Conservation (phyloP, 345 rosid species). For the Lepidium aucheri region DNA sequence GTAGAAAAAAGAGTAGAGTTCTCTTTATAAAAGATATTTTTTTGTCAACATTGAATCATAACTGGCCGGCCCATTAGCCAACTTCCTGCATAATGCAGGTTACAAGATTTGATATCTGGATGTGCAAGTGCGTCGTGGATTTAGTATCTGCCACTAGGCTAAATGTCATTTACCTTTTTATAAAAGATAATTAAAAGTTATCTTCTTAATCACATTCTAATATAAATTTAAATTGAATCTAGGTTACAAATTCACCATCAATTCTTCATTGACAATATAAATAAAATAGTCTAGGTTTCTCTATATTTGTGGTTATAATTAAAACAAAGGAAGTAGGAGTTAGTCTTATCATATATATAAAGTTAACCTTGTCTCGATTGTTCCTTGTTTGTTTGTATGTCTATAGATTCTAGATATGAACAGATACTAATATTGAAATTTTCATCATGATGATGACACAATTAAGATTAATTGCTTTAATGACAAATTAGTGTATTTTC, state of each 20-base stretch:
- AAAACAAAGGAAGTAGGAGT: slow-evolving; percentile 1
- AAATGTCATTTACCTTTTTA: too few relatives aligned
- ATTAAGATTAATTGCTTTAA: not conserved
- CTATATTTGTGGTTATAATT: not conserved
- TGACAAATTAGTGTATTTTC: not conserved
- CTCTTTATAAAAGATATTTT: too few relatives aligned
- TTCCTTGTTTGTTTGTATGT: not conserved
- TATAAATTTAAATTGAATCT: not conserved
- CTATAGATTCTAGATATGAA: not conserved
- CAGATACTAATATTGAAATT: not conserved
- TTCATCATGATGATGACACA: not conserved
- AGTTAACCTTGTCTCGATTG: not conserved
- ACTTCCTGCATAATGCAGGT: too few relatives aligned
- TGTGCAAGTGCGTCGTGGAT: too few relatives aligned
- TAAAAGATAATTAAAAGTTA: too few relatives aligned
- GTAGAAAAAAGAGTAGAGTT: too few relatives aligned
- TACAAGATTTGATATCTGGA: too few relatives aligned
- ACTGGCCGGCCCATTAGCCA: too few relatives aligned
- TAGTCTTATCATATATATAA: slow-evolving; percentile 2
- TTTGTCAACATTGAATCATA: too few relatives aligned
- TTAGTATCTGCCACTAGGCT: too few relatives aligned
- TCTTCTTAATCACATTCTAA: too few relatives aligned
- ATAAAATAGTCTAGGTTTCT: not conserved
- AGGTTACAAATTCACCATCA: not conserved
- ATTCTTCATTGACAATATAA: not conserved